A percentile compares a stretch with the other conserved stretches of the same genome.
phyloP scores from a whole-genome alignment of 2,329 filamentous ascomycete genomes.

The Ploettnerulaceae sp. region DNA sequence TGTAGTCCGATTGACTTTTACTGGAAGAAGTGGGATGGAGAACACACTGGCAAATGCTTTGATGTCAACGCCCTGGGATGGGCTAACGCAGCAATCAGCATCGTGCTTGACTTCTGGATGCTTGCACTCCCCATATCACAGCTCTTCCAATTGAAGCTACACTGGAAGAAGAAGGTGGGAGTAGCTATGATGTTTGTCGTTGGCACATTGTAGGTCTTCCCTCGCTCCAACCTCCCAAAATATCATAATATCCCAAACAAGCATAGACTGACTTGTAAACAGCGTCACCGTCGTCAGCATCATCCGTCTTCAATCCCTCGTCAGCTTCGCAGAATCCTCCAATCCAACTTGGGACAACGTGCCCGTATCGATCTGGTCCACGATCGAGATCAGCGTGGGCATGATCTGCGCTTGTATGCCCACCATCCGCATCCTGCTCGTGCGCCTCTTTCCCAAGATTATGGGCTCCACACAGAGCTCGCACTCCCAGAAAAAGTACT shows the following conservation, averaged over 20 bases:
- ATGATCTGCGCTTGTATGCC: constrained; percentile 31
- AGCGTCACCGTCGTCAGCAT: constrained; percentile 29
- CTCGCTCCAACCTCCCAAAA: neutral
- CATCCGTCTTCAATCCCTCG: constrained; percentile 25
- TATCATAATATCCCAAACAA: no score
- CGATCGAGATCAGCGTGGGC: constrained; percentile 26
- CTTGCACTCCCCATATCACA: constrained; percentile 46
- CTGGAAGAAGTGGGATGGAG: constrained; percentile 50
- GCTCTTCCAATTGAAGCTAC: constrained; percentile 39
- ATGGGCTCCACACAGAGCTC: constrained; percentile 12
- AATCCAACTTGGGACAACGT: constrained; percentile 29
- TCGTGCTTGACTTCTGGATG: constrained; percentile 48
- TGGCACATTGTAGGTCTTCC: constrained; percentile 10
- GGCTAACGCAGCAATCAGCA: constrained; percentile 49
- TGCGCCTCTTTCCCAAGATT: constrained; percentile 20
- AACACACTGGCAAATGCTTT: constrained; percentile 44
- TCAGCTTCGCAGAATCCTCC: constrained; percentile 20
- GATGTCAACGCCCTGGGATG: constrained; percentile 46
- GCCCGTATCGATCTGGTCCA: constrained; percentile 19
- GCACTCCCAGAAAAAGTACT: neutral
- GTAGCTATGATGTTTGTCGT: constrained; percentile 45
- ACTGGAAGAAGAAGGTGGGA: constrained; percentile 46
- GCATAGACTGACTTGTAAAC: neutral
- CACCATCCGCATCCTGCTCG: constrained; percentile 21
- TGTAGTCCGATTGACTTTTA: constrained; percentile 47